phyloP scores from a whole-genome alignment of 2,329 filamentous ascomycete species.

The Shiraia bambusicola region DNA sequence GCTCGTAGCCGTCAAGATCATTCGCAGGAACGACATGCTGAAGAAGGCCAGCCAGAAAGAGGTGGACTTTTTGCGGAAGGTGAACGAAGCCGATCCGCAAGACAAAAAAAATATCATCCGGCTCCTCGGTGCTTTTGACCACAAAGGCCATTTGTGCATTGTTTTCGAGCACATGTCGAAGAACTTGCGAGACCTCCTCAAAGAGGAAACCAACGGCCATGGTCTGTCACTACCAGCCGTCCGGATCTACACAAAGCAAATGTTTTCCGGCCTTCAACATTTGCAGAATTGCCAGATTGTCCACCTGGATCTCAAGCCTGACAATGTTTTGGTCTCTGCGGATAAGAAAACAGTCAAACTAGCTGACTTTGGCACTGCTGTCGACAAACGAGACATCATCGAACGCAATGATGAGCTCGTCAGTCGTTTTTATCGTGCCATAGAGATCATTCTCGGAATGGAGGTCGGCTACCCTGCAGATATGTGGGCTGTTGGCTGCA shows the following conservation, averaged over 20 bases:
- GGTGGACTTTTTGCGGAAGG: conserved; percentile 86
- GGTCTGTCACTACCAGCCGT: conserved; percentile 89
- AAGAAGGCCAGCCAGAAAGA: conserved; percentile 91
- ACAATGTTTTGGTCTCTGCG: conserved; percentile 78
- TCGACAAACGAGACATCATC: conserved; percentile 77
- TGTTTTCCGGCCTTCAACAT: conserved; percentile 84
- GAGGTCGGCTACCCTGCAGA: conserved; percentile 92
- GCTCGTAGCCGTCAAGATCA: conserved; percentile 95
- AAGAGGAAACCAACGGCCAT: conserved; percentile 78
- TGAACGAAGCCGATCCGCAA: conserved; percentile 81
- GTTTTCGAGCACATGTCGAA: conserved; percentile 85
- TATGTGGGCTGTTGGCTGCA: conserved; percentile 98
- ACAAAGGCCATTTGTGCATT: conserved; percentile 94
- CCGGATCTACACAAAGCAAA: conserved; percentile 87
- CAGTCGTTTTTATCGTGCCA: conserved; percentile 94
- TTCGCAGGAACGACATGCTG: conserved; percentile 94
- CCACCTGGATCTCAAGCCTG: conserved; percentile 94
- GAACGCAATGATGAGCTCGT: conserved; percentile 94
- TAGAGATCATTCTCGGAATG: conserved; percentile 96
- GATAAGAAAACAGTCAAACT: conserved; percentile 77
- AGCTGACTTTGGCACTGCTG: conserved; percentile 95
- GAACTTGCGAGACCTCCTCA: conserved; percentile 90
- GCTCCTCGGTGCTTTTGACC: conserved; percentile 84
- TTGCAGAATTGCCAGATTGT: conserved; percentile 91
- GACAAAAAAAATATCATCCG: conserved; percentile 90